Evolutionary conservation across 108 stramenopile genomes (phyloP), one percentile per base, ranked within the genome.

Genomic region (Cyclotella atomus): DNA sequence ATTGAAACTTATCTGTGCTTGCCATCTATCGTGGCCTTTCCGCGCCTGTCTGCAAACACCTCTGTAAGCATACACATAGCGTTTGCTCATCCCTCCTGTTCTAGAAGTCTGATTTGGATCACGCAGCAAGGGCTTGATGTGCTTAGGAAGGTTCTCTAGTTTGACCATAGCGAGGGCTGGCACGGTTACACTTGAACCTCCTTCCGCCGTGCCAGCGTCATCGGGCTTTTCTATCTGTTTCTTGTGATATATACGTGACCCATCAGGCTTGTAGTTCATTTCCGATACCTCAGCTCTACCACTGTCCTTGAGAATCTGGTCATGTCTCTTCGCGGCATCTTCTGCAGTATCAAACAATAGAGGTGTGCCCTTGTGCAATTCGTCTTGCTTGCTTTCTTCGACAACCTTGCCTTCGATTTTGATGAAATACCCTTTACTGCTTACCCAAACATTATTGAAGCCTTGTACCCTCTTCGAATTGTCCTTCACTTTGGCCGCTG

Each of bases 11-110:
- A 95, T 95, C 73, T 95, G 94, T 27, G 84, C 85, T 75, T 95
- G 94, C 94, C 94, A 95, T 59, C 94, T 84, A 71, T 95, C 94
- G 66, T 92, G 94, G 3, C 94, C 94, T 70, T 95, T 95, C 30
- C 94, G 68, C 9, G 89, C 88, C 82, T 95, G 94, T 4, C 94
- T 86, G 60, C 94, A 95, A 29, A 95, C 94, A 34, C 94, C 94
- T 49, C 94, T 67, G 62, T 95, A 95, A 2, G 91, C 91, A 76
- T 95, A 95, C 0, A 95, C 89, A 70, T 95, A 91, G 16, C 94
- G 87, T 47, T 95, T 95, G 24, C 85, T 87, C 44, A 92, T 91
- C 17, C 94, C 91, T 44, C 91, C 91, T 12, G 91, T 93, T 53
- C 91, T 62, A 17, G 89, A 90, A 20, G 91, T 95, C 67, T 90